Evolutionary conservation across 192 early-diverging fungal genomes (phyloP).

Genomic region (Backusella morwellensis): DNA sequence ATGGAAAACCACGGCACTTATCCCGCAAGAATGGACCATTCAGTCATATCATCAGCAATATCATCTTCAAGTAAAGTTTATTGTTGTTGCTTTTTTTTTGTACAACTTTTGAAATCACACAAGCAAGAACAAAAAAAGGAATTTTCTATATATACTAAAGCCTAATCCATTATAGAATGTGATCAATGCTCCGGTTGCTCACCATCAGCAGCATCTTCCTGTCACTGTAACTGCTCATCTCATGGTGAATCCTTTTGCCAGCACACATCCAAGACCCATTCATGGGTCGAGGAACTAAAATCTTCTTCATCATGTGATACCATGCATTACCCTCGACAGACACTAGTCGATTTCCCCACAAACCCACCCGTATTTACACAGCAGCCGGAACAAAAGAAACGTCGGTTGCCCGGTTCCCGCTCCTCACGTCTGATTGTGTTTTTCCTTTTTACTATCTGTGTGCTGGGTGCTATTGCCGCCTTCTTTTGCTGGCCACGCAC

Average conservation of each 20-base stretch:
- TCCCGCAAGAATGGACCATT: neutral
- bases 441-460: neutral
- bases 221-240: neutral
- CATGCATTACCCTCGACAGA: neutral
- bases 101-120: neutral
- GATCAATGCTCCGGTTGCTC: neutral
- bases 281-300: neutral
- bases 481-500: constrained; percentile 30
- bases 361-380: neutral
- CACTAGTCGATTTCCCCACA: neutral
- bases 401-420: neutral
- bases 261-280: neutral
- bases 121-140: neutral
- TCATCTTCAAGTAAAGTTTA: neutral
- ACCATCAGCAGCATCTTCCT: neutral
- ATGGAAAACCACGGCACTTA: neutral
- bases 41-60: neutral
- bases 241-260: neutral
- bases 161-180: neutral
- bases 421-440: constrained; percentile 8
- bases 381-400: neutral
- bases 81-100: neutral
- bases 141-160: neutral
- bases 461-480: constrained; percentile 5
- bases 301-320: constrained; percentile 2